Evolutionary conservation across 805 yeast species (phyloP).

Genomic region (Isabelozyma gotoi): DNA sequence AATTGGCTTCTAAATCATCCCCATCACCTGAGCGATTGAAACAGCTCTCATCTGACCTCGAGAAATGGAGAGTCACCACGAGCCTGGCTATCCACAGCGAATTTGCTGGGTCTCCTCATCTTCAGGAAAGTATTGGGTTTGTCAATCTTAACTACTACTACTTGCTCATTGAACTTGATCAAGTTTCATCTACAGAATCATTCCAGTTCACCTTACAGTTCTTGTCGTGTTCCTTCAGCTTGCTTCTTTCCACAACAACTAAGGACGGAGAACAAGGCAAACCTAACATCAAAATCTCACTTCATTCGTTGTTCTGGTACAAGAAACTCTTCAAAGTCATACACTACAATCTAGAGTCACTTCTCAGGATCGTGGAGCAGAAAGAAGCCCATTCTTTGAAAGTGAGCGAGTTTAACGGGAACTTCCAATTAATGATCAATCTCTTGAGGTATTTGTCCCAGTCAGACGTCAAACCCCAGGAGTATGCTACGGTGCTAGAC

Average conservation of each 20-base stretch:
- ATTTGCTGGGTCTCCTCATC: conserved; percentile 22
- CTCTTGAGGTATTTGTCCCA: conserved; percentile 22
- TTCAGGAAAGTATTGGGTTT: conserved; percentile 32
- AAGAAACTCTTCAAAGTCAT: conserved; percentile 38
- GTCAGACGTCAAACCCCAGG: background rate
- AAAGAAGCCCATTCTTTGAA: conserved; percentile 8
- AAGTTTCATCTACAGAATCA: conserved; percentile 34
- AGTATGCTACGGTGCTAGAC: background rate
- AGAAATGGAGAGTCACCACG: conserved; percentile 34
- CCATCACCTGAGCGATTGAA: conserved; percentile 7
- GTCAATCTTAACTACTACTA: conserved; percentile 40
- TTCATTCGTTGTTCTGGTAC: conserved; percentile 30
- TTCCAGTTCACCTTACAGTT: conserved; percentile 43
- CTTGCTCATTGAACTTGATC: conserved; percentile 40
- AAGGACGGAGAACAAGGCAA: conserved; percentile 6
- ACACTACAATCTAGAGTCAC: conserved; percentile 23
- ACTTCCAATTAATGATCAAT: conserved; percentile 31
- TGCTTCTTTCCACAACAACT: conserved; percentile 19
- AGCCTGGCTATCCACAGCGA: conserved; percentile 27
- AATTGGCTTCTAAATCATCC: conserved; percentile 3
- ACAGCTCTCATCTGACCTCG: conserved; percentile 29
- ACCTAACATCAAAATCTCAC: conserved; percentile 14
- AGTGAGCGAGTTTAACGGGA: conserved; percentile 28
- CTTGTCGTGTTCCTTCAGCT: conserved; percentile 37
- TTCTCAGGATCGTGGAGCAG: conserved; percentile 14